A percentile compares a stretch with the other conserved stretches of the same genome.
Conservation (phyloP, 78 protist species). For the Monosiga brevicollis region DNA sequence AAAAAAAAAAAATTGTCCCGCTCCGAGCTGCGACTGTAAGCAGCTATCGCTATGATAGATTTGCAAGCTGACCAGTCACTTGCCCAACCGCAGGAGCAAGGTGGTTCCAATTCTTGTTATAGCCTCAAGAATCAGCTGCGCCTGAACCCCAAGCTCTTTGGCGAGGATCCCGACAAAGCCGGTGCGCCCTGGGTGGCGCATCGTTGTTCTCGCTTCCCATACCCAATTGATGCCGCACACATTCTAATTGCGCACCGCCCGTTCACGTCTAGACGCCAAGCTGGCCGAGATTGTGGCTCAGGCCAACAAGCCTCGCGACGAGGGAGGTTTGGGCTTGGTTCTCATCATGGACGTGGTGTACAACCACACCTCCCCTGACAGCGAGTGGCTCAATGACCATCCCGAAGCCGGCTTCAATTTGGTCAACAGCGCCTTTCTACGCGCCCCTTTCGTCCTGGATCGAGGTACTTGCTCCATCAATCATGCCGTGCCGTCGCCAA, state of each 20-base stretch:
- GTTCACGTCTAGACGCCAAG: no score
- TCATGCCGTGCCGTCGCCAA: no score
- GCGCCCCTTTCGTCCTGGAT: conserved; percentile 65
- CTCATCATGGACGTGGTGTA: conserved; percentile 59
- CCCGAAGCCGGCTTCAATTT: conserved; percentile 83
- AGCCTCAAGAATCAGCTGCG: conserved; percentile 62
- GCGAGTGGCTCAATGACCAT: conserved; percentile 69
- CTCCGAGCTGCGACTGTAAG: no score
- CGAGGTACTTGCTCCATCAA: no score
- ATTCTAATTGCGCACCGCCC: no score
- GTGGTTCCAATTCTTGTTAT: conserved; percentile 57
- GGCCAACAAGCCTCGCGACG: neutral
- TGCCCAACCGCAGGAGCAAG: conserved; percentile 55
- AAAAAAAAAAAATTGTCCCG: no score
- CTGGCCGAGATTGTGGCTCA: neutral
- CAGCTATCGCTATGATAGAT: no score
- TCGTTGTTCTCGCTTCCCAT: no score
- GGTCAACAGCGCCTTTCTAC: conserved; percentile 61
- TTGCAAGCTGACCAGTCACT: no score
- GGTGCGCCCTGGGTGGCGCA: no score
- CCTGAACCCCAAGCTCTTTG: conserved; percentile 29
- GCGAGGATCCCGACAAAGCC: neutral
- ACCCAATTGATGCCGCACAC: no score
- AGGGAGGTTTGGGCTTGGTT: neutral
- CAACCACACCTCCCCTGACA: conserved; percentile 78